Evolutionary conservation across 1,284 basidiomycete genomes (phyloP), one percentile per base, ranked within the genome.

Genomic region (Pterulicium gracile): DNA sequence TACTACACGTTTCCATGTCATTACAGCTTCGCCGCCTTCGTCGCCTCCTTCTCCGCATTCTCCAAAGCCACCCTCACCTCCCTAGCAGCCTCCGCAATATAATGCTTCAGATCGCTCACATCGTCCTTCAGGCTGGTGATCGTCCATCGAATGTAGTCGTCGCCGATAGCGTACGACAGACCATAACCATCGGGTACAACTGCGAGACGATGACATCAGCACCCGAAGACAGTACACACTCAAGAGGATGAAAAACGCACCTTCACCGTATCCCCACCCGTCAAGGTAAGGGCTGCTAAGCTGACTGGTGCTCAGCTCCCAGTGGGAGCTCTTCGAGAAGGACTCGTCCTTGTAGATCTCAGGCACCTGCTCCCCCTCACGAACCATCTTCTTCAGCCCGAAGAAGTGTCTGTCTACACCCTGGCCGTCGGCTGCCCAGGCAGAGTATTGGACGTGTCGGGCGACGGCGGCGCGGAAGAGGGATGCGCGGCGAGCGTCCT

Each of bases 231-330:
- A 36, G 20, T 7, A 42, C 10, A 7, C n/a, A 19, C 10, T 10
- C 7, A 19, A 43, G 42, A 23, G 15, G 4, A 42, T n/a, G 19
- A 32, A 47, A 35, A 39, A 62, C 77, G 51, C 49, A 88, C 86
- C 90, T 76, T 97, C 91, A 10, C 94, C 94, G 61, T 95, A 98
- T 23, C 95, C 95, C 94, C 95, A 97, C 27, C 92, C 92, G 55
- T 94, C 88, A 43, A 98, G 72, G 62, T 77, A 91, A 50, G 77
- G 75, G 45, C 80, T 85, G 46, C 83, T 87, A 52, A 98, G 70
- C 63, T 97, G 88, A 54, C 82, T 88, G 3, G 95, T 98, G 42
- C 84, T 89, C 53, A 98, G 67, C 64, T 93, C 87, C 96, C 95
- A 98, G 61, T 93, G 88, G 46, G 64, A 79, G 35, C 81, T 87